These are phyloP conservation scores for Flaveria robusta DNA, from an alignment of 129 eudicot genomes.

Conservation along the genomic window DNA sequence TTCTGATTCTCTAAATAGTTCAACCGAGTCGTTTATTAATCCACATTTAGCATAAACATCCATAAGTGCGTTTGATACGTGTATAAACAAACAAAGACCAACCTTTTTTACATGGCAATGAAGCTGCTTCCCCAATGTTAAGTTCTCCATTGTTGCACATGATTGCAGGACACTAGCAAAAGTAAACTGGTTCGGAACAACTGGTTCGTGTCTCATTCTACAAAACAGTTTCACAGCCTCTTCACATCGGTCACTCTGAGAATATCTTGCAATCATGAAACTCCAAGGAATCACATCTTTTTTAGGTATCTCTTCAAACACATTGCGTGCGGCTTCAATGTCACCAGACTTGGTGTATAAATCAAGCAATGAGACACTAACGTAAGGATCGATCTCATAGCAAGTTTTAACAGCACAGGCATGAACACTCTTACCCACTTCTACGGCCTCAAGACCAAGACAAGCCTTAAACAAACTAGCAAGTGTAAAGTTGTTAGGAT, in stretches of 20 bases:
- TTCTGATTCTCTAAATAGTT: constrained; percentile 44
- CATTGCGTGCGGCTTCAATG: constrained; percentile 51
- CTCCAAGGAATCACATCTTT: constrained; percentile 80
- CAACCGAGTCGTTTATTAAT: constrained; percentile 45
- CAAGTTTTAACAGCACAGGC: constrained; percentile 56
- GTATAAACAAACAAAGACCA: constrained; percentile 58
- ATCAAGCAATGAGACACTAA: constrained; percentile 68
- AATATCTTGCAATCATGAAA: constrained; percentile 72
- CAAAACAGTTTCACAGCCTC: constrained; percentile 57
- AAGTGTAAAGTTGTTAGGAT: constrained; percentile 64
- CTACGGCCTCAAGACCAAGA: constrained; percentile 53
- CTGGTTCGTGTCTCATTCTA: constrained; percentile 50
- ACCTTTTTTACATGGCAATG: constrained; percentile 56
- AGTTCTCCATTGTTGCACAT: constrained; percentile 47
- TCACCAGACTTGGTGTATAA: constrained; percentile 61
- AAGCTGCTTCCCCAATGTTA: constrained; percentile 57
- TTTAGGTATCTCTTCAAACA: constrained; percentile 63
- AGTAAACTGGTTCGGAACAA: constrained; percentile 67
- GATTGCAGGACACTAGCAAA: constrained; percentile 75
- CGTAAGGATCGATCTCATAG: constrained; percentile 63
- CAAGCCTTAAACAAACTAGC: constrained; percentile 74
- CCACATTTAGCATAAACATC: constrained; percentile 88
- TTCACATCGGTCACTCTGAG: constrained; percentile 63
- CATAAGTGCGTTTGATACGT: constrained; percentile 74
- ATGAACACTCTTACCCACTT: constrained; percentile 57